Percentiles rank a stretch among this genome's conserved stretches.
These are phyloP conservation scores for Climacium dendroides DNA, from an alignment of 225 moss, liverwort and hornwort genomes.

Conservation along the genomic window DNA sequence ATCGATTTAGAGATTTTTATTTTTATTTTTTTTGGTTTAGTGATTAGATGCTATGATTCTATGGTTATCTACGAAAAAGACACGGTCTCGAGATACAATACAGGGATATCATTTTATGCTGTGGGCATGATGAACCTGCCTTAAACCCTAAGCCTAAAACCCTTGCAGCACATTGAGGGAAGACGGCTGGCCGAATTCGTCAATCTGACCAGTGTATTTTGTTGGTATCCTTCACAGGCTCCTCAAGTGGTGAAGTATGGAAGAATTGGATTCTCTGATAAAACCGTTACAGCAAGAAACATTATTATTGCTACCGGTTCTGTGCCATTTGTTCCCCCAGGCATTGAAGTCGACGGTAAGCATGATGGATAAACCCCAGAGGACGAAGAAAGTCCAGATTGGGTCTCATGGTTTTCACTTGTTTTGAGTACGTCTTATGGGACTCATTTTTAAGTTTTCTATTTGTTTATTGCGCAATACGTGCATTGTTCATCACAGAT, in stretches of 20 bases:
- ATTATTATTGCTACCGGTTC: slow-evolving; percentile 97
- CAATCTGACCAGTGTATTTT: neutral
- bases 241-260: slow-evolving; percentile 91
- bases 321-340: slow-evolving; percentile 97
- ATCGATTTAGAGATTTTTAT: neutral
- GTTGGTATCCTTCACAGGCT: slow-evolving; percentile 25
- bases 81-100: neutral
- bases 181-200: no score
- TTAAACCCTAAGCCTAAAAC: slow-evolving; percentile 11
- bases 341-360: slow-evolving; percentile 97
- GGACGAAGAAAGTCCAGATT: neutral
- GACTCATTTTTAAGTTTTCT: neutral
- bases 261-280: slow-evolving; percentile 89
- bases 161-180: neutral
- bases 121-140: neutral
- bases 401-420: neutral
- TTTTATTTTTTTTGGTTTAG: neutral
- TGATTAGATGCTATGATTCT: neutral
- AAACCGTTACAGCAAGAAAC: slow-evolving; percentile 65
- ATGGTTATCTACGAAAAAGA: neutral
- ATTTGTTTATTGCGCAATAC: neutral
- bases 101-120: neutral
- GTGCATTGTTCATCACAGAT: neutral
- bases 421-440: neutral
- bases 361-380: neutral